Percentiles rank a stretch among this genome's conserved stretches.
Evolutionary conservation across 805 yeast species (phyloP).

Genomic region (Wickerhamiella domercqiae): DNA sequence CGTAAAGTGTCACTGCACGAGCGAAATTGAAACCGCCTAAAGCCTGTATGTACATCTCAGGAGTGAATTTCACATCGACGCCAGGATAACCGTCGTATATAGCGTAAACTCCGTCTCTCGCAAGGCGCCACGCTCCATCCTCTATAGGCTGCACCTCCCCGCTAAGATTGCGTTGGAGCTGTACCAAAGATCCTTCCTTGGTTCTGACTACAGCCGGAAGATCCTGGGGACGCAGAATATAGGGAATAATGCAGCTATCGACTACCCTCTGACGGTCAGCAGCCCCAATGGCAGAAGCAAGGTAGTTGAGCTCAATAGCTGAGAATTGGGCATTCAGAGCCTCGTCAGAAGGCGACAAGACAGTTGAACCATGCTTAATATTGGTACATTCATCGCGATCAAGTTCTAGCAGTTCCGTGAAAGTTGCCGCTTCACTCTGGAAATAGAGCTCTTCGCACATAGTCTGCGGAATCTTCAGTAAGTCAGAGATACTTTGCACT

Average conservation of each 20-base stretch:
- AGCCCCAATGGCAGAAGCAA: constrained; percentile 11
- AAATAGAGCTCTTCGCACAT: constrained; percentile 9
- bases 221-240: constrained; percentile 4
- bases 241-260: constrained; percentile 8
- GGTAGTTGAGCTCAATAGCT: constrained; percentile 10
- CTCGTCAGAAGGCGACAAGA: constrained; percentile 12
- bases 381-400: constrained; percentile 1
- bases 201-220: constrained; percentile 7
- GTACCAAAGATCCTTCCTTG: constrained; percentile 12
- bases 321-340: constrained; percentile 7
- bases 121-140: constrained; percentile 19
- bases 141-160: constrained; percentile 1
- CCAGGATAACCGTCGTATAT: constrained; percentile 5
- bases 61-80: constrained; percentile 28
- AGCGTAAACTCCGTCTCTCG: constrained; percentile 30
- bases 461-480: constrained; percentile 13
- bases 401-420: constrained; percentile 9
- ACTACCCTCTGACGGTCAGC: constrained; percentile 11
- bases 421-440: constrained; percentile 6
- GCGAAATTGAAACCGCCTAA: constrained; percentile 48
- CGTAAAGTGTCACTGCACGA: constrained; percentile 50
- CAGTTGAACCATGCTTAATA: constrained; percentile 3
- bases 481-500: constrained; percentile 14
- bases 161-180: constrained; percentile 4
- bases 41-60: constrained; percentile 44